Conservation (phyloP, 345 rosid species). For the Hibiscus tridactylites region DNA sequence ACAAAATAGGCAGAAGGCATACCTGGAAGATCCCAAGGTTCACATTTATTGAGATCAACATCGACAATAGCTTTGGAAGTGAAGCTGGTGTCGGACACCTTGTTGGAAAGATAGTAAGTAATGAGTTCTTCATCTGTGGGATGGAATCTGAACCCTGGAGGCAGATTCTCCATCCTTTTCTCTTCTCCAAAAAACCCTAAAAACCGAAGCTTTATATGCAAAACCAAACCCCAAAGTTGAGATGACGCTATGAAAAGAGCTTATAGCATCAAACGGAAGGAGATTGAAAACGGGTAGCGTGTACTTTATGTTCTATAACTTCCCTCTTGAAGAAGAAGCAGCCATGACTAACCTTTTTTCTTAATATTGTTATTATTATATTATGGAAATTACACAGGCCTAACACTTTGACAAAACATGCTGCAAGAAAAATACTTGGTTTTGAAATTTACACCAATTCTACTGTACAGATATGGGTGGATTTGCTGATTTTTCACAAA, state of each 20-base stretch:
- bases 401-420: conserved; percentile 77
- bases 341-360: conserved; percentile 19
- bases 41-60: conserved; percentile 94
- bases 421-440: conserved; percentile 17
- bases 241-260: conserved; percentile 4
- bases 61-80: conserved; percentile 77
- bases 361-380: conserved; percentile 9
- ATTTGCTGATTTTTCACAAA: conserved; percentile 3
- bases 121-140: conserved; percentile 98
- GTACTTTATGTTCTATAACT: conserved; percentile 11
- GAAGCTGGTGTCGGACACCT: conserved; percentile 59
- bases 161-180: conserved; percentile 68
- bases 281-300: conserved; percentile 6
- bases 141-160: conserved; percentile 98
- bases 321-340: conserved; percentile 41
- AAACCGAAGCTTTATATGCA: not conserved
- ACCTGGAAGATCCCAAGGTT: conserved; percentile 99
- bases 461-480: not conserved
- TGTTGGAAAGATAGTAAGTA: conserved; percentile 57
- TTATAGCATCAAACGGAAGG: conserved; percentile 3
- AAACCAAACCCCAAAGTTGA: not conserved
- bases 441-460: conserved; percentile 13
- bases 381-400: conserved; percentile 60
- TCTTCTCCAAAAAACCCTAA: not conserved
- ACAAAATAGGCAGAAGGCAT: not conserved